Base-by-base conservation (phyloP, 441 rosid genomes). In the Euphorbia neoarborescens region DNA sequence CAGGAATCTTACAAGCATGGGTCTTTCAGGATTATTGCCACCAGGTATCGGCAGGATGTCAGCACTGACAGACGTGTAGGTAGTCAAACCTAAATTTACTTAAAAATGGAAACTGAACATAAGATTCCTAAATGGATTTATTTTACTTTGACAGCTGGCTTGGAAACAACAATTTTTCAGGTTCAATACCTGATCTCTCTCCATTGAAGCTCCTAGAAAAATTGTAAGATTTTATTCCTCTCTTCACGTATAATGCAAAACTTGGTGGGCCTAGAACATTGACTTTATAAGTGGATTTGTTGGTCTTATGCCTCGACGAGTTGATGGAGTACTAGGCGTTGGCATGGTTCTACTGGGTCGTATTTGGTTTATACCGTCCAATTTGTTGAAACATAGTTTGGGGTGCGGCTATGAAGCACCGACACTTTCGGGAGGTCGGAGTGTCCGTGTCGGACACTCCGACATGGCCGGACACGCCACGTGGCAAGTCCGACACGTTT, bases 1-100 rank as follows among this genome's bases (percentile, higher is more conserved):
- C 83, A 91, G 96, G 83, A 91, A 90, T 82, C 78, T 94, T 67
- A 94, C 93, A 35, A 74, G 76, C 73, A 84, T 88, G 91, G 84
- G 81, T 38, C 77, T 94, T 59, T 86, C 87, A 37, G 96, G 98
- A 80, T 81, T 86, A 24, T 9, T 91, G 70, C 80, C 97, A 44
- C 86, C 88, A 66, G 69, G 79, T 27, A 73, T 91, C 69, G 73
- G 84, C 30, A 87, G 73, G 68, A 69, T 91, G 84, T 90, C 95
- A 60, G 97, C 92, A 71, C 78, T 94, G 80, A 81, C 83, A 27
- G 79, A 79, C 80, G 88, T 94, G 97, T 91, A 81, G 70, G 92
- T 77, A 71, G 37, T 37, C 70, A 27, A 66, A 72, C 71, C 58
- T 32, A 61, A 59, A 57, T 10, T 61, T 27, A 28, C 71, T 22